phyloP scores from a whole-genome alignment of 108 stramenopile genomes.

The Nitzschia putrida region DNA sequence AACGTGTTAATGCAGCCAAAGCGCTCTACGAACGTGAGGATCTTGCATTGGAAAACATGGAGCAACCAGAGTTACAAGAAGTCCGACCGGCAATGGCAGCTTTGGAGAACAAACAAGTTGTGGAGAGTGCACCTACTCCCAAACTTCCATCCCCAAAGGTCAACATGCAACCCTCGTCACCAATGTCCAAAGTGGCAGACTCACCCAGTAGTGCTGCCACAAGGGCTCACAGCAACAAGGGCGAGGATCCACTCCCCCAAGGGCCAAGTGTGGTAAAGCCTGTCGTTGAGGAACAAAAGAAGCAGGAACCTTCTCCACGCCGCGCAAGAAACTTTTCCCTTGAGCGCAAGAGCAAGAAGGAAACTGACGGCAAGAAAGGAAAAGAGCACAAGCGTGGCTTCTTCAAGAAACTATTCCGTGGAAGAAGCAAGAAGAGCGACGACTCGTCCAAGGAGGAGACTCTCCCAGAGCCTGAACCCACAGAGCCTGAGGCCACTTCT shows the following conservation, averaged over 20 bases:
- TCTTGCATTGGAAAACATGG: conserved; percentile 17
- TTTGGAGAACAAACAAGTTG: neutral
- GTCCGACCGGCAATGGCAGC: conserved; percentile 5
- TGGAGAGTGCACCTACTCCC: neutral
- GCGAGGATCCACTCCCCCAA: conserved; percentile 2
- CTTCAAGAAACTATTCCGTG: conserved; percentile 41
- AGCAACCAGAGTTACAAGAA: neutral
- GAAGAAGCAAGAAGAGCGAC: conserved; percentile 18
- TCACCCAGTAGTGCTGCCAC: conserved; percentile 26
- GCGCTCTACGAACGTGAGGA: conserved; percentile 29
- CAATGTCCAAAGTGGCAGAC: neutral
- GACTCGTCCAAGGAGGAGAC: neutral
- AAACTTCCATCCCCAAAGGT: neutral
- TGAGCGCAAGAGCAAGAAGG: conserved; percentile 2
- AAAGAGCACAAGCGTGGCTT: conserved; percentile 36
- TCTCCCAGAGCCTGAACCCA: neutral
- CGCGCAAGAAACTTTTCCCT: neutral
- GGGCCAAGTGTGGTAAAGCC: neutral
- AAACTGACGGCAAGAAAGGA: conserved; percentile 8
- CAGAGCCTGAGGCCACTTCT: neutral
- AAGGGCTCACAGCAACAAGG: conserved; percentile 30
- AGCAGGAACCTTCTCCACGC: neutral
- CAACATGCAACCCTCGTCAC: neutral
- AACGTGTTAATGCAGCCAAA: conserved; percentile 27
- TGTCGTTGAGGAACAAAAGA: neutral